Base-by-base conservation (phyloP, 176 grass and related monocot species). In the Typha latifolia region DNA sequence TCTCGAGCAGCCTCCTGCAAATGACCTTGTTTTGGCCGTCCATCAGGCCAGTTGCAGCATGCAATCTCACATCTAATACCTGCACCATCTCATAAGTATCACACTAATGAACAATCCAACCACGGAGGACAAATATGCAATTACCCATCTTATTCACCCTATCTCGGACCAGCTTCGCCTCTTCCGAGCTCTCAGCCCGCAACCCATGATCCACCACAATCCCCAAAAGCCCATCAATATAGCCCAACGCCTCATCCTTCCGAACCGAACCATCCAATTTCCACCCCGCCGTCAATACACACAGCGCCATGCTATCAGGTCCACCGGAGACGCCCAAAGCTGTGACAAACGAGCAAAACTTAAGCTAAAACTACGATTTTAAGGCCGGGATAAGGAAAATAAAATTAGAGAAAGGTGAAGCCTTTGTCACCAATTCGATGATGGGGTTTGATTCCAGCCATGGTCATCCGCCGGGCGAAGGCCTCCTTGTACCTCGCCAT, bases 251-350 rank as follows among this genome's bases (percentile, higher is more conserved):
- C 61, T 71, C 74, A n/a, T 76, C 72, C 27, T 66, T 86, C 52
- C 31, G 15, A 12, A 22, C 59, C 1, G n/a, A 61, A 22, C 73
- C 63, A 50, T 82, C 72, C 52, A 10, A 79, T 69, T 96, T 96
- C 93, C 93, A 96, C 9, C 78, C 82, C 32, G 88, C 66, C 14
- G 78, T 75, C 14, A 96, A 82, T 61, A 81, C 80, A 51, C 93
- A 96, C 48, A 96, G 77, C 14, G 93, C 93, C 88, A 86, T 91
- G 72, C 88, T 91, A 57, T 96, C 93, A 22, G 93, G 93, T 16
- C 93, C 93, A 3, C 93, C 93, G 23, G 93, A 96, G 57, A 96
- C 80, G 18, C 93, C 93, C 32, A 97, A 55, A 61, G 85, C 88
- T 97, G 66, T 49, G 3, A 1, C 63, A 49, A 1, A 32, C 0